These are phyloP conservation scores for Piper betle DNA, from an alignment of 164 flowering plant species.

Conservation along the genomic window DNA sequence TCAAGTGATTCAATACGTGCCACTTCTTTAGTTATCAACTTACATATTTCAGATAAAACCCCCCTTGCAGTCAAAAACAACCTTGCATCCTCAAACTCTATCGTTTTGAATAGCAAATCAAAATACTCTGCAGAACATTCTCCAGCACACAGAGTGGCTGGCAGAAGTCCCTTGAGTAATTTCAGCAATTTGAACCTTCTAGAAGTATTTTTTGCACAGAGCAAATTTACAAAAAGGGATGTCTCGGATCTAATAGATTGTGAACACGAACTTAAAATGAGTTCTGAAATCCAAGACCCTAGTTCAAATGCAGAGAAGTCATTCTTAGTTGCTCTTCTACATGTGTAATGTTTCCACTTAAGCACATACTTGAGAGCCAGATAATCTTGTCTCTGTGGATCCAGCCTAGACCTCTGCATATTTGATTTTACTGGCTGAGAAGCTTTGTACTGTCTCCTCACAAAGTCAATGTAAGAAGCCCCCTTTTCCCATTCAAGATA, in stretches of 20 bases:
- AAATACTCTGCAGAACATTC: slow-evolving; percentile 97
- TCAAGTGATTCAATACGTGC: slow-evolving; percentile 70
- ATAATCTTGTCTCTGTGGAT: slow-evolving; percentile 57
- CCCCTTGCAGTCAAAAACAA: slow-evolving; percentile 85
- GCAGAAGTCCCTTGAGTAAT: slow-evolving; percentile 60
- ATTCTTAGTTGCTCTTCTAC: slow-evolving; percentile 32
- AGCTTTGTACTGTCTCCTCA: slow-evolving; percentile 86
- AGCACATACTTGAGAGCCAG: slow-evolving; percentile 88
- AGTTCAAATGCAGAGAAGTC: slow-evolving; percentile 68
- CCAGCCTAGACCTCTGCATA: slow-evolving; percentile 45
- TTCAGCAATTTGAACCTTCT: slow-evolving; percentile 66
- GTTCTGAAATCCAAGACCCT: slow-evolving; percentile 95
- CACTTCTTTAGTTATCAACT: slow-evolving; percentile 77
- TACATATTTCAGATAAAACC: slow-evolving; percentile 57
- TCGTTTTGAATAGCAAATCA: slow-evolving; percentile 87
- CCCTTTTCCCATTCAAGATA: slow-evolving; percentile 98
- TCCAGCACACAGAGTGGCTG: slow-evolving; percentile 91
- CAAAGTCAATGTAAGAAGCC: slow-evolving; percentile 96
- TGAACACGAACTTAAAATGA: slow-evolving; percentile 89
- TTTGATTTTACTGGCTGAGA: slow-evolving; percentile 53
- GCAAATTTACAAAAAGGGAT: slow-evolving; percentile 76
- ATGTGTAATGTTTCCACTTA: slow-evolving; percentile 74
- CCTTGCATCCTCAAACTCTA: slow-evolving; percentile 88
- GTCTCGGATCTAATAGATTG: slow-evolving; percentile 94
- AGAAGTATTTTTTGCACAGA: slow-evolving; percentile 72